These are phyloP conservation scores for Chrysochromulina tobinii DNA, from an alignment of 78 protist species.

Conservation along the genomic window DNA sequence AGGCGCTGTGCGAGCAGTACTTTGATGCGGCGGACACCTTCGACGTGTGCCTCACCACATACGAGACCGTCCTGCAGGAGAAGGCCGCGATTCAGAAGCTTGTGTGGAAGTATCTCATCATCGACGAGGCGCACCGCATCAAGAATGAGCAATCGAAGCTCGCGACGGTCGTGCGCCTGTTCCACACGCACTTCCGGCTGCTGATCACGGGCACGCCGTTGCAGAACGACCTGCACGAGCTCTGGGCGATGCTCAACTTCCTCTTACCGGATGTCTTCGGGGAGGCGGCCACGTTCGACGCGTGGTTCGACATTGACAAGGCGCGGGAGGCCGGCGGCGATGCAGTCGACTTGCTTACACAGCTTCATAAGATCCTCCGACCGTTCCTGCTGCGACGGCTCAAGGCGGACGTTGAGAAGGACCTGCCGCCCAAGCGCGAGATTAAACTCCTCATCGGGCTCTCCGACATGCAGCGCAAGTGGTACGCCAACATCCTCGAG, in stretches of 20 bases:
- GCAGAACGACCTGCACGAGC: conserved; percentile 62
- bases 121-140: conserved; percentile 67
- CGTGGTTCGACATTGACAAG: background rate
- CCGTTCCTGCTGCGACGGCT: conserved; percentile 70
- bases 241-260: conserved; percentile 51
- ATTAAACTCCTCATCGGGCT: conserved; percentile 68
- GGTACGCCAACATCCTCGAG: conserved; percentile 2
- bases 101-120: background rate
- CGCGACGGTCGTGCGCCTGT: background rate
- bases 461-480: conserved; percentile 31
- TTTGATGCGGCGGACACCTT: background rate
- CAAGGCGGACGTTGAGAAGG: conserved; percentile 88
- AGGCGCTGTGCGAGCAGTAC: background rate
- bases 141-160: conserved; percentile 35
- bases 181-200: background rate
- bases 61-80: background rate
- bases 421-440: conserved; percentile 85
- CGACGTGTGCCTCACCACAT: conserved; percentile 18
- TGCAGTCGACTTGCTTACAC: background rate
- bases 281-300: conserved; percentile 20
- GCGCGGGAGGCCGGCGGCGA: background rate
- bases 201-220: conserved; percentile 73
- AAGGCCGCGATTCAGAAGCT: background rate
- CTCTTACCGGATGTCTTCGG: background rate
- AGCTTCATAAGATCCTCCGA: conserved; percentile 34